Evolutionary conservation across 2,329 filamentous ascomycete species (phyloP).

Genomic region (Metarhizium robertsii): DNA sequence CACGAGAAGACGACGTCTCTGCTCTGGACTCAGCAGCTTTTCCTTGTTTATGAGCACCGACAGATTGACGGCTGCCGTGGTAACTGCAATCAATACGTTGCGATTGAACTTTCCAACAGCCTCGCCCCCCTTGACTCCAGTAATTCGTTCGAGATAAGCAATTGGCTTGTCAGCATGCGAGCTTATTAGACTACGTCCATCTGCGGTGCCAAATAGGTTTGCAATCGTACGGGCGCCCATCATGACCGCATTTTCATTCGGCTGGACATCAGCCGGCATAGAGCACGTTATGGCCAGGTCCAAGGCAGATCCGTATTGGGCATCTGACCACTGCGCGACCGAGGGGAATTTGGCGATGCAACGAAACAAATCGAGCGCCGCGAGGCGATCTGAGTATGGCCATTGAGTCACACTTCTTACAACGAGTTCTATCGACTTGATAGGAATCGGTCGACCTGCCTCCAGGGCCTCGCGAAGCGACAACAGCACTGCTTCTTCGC

Average conservation of each 20-base stretch:
- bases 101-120: conserved; percentile 53
- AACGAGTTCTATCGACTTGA: conserved; percentile 51
- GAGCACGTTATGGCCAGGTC: conserved; percentile 35
- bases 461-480: conserved; percentile 56
- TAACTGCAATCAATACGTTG: conserved; percentile 73
- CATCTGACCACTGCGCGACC: conserved; percentile 51
- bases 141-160: conserved; percentile 52
- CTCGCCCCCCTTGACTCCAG: conserved; percentile 38
- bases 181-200: conserved; percentile 58
- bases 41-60: conserved; percentile 56
- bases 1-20: conserved; percentile 39
- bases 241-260: conserved; percentile 76
- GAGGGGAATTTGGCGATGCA: conserved; percentile 62
- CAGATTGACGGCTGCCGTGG: conserved; percentile 78
- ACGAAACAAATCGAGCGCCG: conserved; percentile 81
- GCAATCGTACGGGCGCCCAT: conserved; percentile 72
- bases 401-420: conserved; percentile 67
- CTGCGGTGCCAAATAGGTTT: conserved; percentile 71
- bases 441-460: conserved; percentile 36
- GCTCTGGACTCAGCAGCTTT: conserved; percentile 25
- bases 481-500: conserved; percentile 55
- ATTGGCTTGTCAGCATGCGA: conserved; percentile 51
- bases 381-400: conserved; percentile 72
- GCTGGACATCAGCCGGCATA: conserved; percentile 39
- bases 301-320: conserved; percentile 49